These are phyloP conservation scores for Nitzschia sp. DNA, from an alignment of 108 stramenopile species.

Conservation along the genomic window DNA sequence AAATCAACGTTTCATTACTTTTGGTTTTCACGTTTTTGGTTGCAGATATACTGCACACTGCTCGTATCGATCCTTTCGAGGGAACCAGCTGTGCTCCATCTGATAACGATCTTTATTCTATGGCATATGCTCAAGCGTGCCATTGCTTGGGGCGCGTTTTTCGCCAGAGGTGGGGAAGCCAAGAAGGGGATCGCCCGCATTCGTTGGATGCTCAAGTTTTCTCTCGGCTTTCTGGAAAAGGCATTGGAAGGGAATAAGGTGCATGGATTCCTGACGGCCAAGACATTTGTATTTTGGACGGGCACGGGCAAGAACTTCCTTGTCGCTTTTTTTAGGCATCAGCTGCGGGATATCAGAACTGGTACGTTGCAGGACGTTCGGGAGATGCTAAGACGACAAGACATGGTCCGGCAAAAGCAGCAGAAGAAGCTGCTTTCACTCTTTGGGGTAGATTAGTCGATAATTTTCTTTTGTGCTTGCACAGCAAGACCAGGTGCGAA, in stretches of 20 bases:
- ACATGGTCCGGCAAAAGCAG: too few relatives aligned
- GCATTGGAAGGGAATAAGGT: neutral
- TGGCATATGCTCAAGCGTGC: neutral
- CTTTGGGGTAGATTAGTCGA: too few relatives aligned
- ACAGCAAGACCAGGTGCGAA: too few relatives aligned
- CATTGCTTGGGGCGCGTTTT: neutral
- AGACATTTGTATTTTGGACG: neutral
- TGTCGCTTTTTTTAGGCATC: neutral
- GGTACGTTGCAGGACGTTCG: too few relatives aligned
- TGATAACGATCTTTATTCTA: neutral
- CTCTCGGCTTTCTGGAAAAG: neutral
- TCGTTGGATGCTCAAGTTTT: neutral
- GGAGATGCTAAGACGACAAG: too few relatives aligned
- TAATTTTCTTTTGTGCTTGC: too few relatives aligned
- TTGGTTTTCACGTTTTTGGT: neutral
- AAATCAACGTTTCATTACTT: conserved; percentile 10
- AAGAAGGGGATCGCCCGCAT: neutral
- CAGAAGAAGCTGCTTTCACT: too few relatives aligned
- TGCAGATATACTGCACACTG: neutral
- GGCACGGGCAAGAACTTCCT: neutral
- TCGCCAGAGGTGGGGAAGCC: neutral
- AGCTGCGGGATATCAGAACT: too few relatives aligned
- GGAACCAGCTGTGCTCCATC: conserved; percentile 2
- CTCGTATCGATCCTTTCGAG: neutral
- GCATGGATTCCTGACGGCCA: neutral